These are phyloP conservation scores for Quercus variabilis DNA, from an alignment of 306 rosid genomes.

Conservation along the genomic window DNA sequence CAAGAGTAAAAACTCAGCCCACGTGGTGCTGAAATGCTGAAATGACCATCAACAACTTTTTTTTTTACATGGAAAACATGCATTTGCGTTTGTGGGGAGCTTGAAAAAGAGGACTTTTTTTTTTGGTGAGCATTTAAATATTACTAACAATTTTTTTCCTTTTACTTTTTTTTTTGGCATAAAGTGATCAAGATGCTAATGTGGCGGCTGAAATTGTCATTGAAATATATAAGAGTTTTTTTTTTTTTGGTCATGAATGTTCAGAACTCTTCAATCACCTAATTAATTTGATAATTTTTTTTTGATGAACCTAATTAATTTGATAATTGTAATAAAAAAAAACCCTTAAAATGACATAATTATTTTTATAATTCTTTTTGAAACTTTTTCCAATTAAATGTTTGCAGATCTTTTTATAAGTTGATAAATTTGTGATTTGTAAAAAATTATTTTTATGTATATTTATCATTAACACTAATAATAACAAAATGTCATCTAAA, in stretches of 20 bases:
- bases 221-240: background rate
- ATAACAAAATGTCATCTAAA: no score
- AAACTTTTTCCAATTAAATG: no score
- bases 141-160: background rate
- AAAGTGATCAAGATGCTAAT: background rate
- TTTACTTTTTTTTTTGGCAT: background rate
- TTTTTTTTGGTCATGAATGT: accelerated
- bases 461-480: no score
- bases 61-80: constrained; percentile 3
- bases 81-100: background rate
- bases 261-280: no score
- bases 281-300: no score
- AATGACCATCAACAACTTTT: constrained; percentile 21
- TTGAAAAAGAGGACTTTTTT: background rate
- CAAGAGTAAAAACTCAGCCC: constrained; percentile 27
- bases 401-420: no score
- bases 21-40: constrained; percentile 36
- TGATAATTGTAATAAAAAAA: no score
- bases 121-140: background rate
- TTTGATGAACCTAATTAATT: background rate
- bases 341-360: no score
- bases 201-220: background rate
- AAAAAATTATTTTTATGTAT: no score
- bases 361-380: no score
- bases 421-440: no score